These are phyloP conservation scores for Panicum miliaceum DNA, from an alignment of 176 grass and related monocot species.

Conservation along the genomic window DNA sequence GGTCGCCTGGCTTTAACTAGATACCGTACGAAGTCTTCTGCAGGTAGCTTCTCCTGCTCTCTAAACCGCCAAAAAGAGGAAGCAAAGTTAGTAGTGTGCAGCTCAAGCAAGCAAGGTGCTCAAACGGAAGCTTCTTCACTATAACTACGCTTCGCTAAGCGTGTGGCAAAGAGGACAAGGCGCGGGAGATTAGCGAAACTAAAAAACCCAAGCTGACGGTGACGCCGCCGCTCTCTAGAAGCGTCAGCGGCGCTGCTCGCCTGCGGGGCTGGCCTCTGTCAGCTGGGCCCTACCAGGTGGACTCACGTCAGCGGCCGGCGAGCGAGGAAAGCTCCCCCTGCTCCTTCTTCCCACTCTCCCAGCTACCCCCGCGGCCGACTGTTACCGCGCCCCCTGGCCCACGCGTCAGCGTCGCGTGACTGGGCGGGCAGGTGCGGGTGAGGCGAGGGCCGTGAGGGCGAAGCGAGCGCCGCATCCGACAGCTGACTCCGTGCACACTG, in stretches of 20 bases:
- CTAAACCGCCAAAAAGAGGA: not conserved
- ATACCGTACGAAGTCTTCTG: not conserved
- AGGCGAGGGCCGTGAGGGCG: not conserved
- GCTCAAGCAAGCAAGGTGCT: not conserved
- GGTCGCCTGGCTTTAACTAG: not conserved
- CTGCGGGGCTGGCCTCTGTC: not conserved
- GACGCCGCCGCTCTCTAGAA: not conserved
- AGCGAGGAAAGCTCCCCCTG: not conserved
- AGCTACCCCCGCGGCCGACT: not conserved
- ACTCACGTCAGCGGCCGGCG: not conserved
- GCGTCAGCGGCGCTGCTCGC: not conserved
- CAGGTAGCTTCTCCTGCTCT: not conserved
- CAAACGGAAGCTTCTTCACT: not conserved
- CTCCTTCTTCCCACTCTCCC: not conserved
- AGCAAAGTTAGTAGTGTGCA: not conserved
- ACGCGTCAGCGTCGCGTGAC: not conserved
- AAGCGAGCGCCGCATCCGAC: conserved; percentile 38
- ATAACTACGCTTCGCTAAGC: not conserved
- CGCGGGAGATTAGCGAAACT: not conserved
- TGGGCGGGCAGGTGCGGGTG: not conserved
- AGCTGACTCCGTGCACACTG: not conserved
- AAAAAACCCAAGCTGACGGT: not conserved
- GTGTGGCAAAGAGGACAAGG: not conserved
- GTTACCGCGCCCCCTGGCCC: conserved; percentile 1
- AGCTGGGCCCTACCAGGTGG: not conserved